These are phyloP conservation scores for Rhizopus arrhizus DNA, from an alignment of 371 early-diverging fungal species.

Conservation along the genomic window DNA sequence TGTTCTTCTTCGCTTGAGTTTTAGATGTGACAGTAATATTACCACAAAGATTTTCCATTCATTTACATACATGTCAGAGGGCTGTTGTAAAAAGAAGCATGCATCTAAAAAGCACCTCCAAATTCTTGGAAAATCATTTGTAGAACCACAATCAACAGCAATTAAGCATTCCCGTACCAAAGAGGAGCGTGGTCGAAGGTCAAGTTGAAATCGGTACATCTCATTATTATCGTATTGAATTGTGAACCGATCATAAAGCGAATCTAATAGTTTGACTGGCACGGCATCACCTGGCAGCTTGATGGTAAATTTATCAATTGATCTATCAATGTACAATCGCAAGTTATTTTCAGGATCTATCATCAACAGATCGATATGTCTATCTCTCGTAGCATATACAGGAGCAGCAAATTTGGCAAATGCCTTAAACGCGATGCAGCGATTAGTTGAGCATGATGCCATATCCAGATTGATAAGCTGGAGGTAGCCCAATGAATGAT, in stretches of 20 bases:
- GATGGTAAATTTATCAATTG: neutral
- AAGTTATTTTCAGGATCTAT: slow-evolving; percentile 12
- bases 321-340: slow-evolving; percentile 11
- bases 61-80: neutral
- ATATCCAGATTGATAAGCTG: slow-evolving; percentile 17
- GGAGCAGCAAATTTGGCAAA: slow-evolving; percentile 39
- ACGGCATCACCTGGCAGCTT: slow-evolving; percentile 4
- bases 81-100: slow-evolving; percentile 1
- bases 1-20: slow-evolving; percentile 12
- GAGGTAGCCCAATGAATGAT: slow-evolving; percentile 20
- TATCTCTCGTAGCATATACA: slow-evolving; percentile 46
- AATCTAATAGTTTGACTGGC: slow-evolving; percentile 38
- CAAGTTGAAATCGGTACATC: slow-evolving; percentile 39
- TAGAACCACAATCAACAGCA: slow-evolving; percentile 52
- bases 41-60: slow-evolving; percentile 66
- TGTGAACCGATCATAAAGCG: slow-evolving; percentile 52
- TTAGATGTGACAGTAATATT: slow-evolving; percentile 54
- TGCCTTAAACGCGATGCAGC: slow-evolving; percentile 34
- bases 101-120: slow-evolving; percentile 18
- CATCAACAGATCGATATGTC: slow-evolving; percentile 42
- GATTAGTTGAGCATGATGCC: neutral
- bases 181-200: slow-evolving; percentile 38
- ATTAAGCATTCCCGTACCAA: slow-evolving; percentile 51
- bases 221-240: slow-evolving; percentile 29
- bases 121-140: slow-evolving; percentile 23